Evolutionary conservation across 495 filamentous ascomycete genomes (phyloP).

Genomic region (Xylaria curta): DNA sequence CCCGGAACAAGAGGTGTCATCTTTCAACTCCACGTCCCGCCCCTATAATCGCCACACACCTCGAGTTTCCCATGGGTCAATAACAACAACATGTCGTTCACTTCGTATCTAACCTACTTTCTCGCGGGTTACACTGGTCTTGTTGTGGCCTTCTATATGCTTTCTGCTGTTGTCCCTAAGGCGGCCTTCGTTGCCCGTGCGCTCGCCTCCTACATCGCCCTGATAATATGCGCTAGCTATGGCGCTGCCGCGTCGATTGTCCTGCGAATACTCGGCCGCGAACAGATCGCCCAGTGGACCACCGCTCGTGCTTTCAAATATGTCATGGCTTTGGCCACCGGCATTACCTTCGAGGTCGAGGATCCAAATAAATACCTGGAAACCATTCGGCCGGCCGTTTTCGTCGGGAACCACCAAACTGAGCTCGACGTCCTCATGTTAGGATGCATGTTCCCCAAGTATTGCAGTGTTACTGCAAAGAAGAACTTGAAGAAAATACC

Average conservation of each 20-base stretch:
- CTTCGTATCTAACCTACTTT: slow-evolving; percentile 57
- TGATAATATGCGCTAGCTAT: slow-evolving; percentile 72
- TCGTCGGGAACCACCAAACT: slow-evolving; percentile 92
- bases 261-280: slow-evolving; percentile 72
- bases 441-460: slow-evolving; percentile 83
- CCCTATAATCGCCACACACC: background rate
- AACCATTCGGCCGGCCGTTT: slow-evolving; percentile 79
- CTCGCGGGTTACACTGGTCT: slow-evolving; percentile 63
- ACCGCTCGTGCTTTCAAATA: slow-evolving; percentile 82
- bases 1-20: background rate
- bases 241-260: slow-evolving; percentile 77
- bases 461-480: slow-evolving; percentile 95
- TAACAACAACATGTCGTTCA: slow-evolving; percentile 42
- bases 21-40: background rate
- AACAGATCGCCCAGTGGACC: slow-evolving; percentile 84
- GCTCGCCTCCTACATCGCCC: slow-evolving; percentile 71
- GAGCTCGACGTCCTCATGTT: slow-evolving; percentile 95
- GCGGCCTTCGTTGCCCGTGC: slow-evolving; percentile 74
- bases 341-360: slow-evolving; percentile 77
- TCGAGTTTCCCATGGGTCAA: slow-evolving; percentile 13
- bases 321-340: slow-evolving; percentile 75
- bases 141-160: slow-evolving; percentile 63
- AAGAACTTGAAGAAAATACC: slow-evolving; percentile 79
- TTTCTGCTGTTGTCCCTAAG: slow-evolving; percentile 59
- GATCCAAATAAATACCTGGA: slow-evolving; percentile 69